Conservation (phyloP, 2,329 filamentous ascomycete genomes). For the Phoma sp. region DNA sequence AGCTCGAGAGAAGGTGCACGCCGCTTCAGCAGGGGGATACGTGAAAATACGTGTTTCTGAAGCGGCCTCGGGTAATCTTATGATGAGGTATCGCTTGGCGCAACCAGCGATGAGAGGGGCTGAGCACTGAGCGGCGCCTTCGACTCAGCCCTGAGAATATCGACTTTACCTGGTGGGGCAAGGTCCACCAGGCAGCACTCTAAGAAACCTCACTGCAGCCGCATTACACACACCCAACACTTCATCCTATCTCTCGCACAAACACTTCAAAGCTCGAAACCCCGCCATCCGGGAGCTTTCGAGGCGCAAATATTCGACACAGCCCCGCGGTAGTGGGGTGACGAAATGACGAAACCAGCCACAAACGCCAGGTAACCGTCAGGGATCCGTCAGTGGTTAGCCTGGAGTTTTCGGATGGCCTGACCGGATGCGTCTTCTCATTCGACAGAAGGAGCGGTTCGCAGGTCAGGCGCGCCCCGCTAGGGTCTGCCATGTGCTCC, state of each 20-base stretch:
- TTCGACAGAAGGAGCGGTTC: conserved; percentile 3
- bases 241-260: no score
- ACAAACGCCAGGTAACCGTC: no score
- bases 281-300: no score
- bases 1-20: neutral
- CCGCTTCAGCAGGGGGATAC: neutral
- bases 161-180: no score
- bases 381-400: no score
- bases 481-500: neutral
- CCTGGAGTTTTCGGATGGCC: conserved; percentile 6
- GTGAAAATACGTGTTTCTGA: neutral
- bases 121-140: conserved; percentile 1
- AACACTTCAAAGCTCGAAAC: no score
- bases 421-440: neutral
- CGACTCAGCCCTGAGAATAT: no score
- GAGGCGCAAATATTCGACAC: no score
- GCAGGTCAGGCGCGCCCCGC: conserved; percentile 17
- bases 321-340: conserved; percentile 19
- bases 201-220: no score
- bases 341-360: conserved; percentile 15
- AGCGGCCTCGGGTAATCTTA: conserved; percentile 2
- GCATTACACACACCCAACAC: no score
- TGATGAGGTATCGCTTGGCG: neutral
- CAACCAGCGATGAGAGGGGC: conserved; percentile 5
- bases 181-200: no score